Conservation (phyloP, 768 basidiomycete species). For the Suillus brevipes region DNA sequence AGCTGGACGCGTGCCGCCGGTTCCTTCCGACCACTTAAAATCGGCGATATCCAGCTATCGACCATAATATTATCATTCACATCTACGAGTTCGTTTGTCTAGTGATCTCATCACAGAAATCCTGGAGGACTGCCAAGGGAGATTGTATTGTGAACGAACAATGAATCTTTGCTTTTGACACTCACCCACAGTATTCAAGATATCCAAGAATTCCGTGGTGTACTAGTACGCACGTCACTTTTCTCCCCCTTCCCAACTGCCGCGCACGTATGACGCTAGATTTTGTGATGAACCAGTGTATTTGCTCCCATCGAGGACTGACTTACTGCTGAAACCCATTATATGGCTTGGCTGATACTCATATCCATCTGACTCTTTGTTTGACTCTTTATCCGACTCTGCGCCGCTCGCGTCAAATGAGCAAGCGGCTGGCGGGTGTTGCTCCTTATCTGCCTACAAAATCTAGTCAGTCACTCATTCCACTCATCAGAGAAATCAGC, state of each 20-base stretch:
- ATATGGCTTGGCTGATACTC: neutral
- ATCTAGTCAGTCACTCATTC: constrained; percentile 13
- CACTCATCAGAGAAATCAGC: constrained; percentile 4
- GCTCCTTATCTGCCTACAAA: constrained; percentile 4
- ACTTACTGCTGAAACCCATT: constrained; percentile 27
- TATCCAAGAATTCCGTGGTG: constrained; percentile 4
- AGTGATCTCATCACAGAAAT: too few species aligned
- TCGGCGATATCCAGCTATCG: too few species aligned
- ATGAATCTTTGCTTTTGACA: neutral
- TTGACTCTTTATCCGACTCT: neutral
- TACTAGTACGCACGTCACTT: constrained; percentile 29
- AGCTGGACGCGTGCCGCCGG: too few species aligned
- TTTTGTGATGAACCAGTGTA: constrained; percentile 1
- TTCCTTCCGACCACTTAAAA: too few species aligned
- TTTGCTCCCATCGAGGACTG: constrained; percentile 12
- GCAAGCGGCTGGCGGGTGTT: neutral
- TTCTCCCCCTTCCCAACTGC: constrained; percentile 7
- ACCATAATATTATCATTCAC: too few species aligned
- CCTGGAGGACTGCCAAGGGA: too few species aligned
- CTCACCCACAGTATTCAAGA: neutral
- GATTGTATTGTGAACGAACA: too few species aligned
- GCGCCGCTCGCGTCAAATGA: constrained; percentile 2
- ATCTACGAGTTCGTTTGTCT: too few species aligned
- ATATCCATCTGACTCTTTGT: neutral
- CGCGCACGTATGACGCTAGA: constrained; percentile 19